Percentiles rank a stretch among this genome's conserved stretches.
These are phyloP conservation scores for Komagataella mondaviorum DNA, from an alignment of 805 yeast species.

Conservation along the genomic window DNA sequence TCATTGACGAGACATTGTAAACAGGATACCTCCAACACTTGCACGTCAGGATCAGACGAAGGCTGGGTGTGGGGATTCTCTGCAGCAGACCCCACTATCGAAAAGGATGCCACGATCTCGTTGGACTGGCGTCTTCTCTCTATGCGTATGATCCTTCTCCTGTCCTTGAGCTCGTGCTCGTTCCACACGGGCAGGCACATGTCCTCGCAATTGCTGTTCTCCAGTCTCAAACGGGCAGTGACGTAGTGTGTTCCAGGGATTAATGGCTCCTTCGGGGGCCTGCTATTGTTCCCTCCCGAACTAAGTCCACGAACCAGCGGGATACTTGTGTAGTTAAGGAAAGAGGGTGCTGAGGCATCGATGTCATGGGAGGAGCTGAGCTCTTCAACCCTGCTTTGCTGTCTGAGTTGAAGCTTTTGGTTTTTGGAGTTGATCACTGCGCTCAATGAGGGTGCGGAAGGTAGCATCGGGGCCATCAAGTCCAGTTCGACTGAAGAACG, in stretches of 20 bases:
- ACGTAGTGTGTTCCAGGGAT: conserved; percentile 13
- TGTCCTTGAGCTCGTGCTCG: conserved; percentile 28
- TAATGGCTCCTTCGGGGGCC: conserved; percentile 29
- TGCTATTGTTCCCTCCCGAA: conserved; percentile 42
- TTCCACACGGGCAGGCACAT: conserved; percentile 41
- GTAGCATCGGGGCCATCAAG: background rate
- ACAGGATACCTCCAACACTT: conserved; percentile 47
- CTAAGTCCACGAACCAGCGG: conserved; percentile 42
- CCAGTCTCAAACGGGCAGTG: conserved; percentile 34
- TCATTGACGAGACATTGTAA: conserved; percentile 30
- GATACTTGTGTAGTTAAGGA: conserved; percentile 8
- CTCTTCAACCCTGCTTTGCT: background rate
- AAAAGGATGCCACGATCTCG: conserved; percentile 31
- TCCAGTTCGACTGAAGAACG: background rate
- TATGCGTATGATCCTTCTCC: conserved; percentile 42
- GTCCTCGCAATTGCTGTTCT: conserved; percentile 30
- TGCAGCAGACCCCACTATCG: conserved; percentile 36
- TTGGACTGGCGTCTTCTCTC: conserved; percentile 39
- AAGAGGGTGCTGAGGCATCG: background rate
- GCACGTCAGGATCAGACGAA: conserved; percentile 25
- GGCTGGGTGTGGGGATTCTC: conserved; percentile 29
- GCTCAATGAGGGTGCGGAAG: background rate
- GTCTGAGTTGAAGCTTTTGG: background rate
- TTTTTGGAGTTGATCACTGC: background rate
- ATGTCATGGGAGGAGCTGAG: background rate